A percentile compares a stretch with the other conserved stretches of the same genome.
Evolutionary conservation across 768 basidiomycete species (phyloP).

Genomic region (Nevesoporus exiguus): DNA sequence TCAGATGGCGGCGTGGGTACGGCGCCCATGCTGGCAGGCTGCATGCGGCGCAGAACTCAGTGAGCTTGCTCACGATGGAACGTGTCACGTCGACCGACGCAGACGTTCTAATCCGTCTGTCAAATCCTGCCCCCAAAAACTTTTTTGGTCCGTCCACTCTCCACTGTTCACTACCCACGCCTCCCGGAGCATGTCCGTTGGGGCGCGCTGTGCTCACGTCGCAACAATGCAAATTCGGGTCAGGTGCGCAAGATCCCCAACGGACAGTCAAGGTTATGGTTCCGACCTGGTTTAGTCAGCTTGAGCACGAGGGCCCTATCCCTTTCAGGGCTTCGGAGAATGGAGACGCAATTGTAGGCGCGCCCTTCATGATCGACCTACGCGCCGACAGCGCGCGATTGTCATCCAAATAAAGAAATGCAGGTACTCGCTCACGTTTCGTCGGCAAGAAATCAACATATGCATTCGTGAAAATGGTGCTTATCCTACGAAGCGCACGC

Average conservation of each 20-base stretch:
- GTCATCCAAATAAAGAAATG: not conserved
- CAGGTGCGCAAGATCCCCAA: not conserved
- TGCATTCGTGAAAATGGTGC: not conserved
- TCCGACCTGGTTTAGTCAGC: slow-evolving; percentile 1
- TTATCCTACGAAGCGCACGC: not conserved
- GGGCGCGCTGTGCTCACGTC: not conserved
- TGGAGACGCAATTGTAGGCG: slow-evolving; percentile 14
- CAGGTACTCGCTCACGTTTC: not conserved
- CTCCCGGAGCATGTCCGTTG: slow-evolving; percentile 12
- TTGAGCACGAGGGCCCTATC: not conserved
- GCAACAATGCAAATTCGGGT: slow-evolving; percentile 5
- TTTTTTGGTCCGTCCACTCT: not conserved
- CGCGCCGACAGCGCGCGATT: not conserved
- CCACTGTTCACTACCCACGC: not conserved
- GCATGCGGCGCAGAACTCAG: not conserved
- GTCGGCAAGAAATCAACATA: not conserved
- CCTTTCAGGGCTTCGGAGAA: slow-evolving; percentile 10
- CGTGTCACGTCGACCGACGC: slow-evolving; percentile 19
- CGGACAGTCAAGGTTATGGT: slow-evolving; percentile 1
- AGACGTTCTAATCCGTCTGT: not conserved
- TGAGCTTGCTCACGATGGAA: not conserved
- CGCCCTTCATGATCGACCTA: slow-evolving; percentile 26
- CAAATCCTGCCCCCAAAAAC: not conserved
- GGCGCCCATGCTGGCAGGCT: not conserved
- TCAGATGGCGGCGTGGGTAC: not conserved